Conservation (phyloP, 257 asterid species). For the Solanum dulcamara region DNA sequence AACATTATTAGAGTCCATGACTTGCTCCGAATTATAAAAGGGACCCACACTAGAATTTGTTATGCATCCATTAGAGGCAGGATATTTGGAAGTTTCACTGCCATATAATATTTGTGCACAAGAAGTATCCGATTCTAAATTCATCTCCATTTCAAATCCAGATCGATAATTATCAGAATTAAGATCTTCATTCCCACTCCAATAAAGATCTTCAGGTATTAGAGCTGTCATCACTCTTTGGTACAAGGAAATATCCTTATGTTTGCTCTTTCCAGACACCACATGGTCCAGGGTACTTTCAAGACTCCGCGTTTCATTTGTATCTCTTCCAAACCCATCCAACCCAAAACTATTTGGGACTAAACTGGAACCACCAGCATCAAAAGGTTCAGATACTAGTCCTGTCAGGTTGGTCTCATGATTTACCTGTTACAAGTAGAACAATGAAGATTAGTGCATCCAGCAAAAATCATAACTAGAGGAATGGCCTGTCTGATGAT, state of each 20-base stretch:
- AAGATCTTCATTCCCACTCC: constrained; percentile 34
- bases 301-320: constrained; percentile 25
- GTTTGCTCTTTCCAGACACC: constrained; percentile 28
- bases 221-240: constrained; percentile 83
- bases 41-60: constrained; percentile 29
- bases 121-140: constrained; percentile 31
- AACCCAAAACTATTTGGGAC: constrained; percentile 20
- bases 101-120: constrained; percentile 26
- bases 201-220: constrained; percentile 53
- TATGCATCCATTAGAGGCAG: constrained; percentile 42
- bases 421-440: neutral
- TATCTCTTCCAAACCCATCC: constrained; percentile 19
- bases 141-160: constrained; percentile 41
- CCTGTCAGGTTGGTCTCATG: constrained; percentile 8
- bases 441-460: neutral
- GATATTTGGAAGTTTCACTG: constrained; percentile 28
- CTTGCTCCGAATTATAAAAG: constrained; percentile 35
- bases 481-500: neutral
- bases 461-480: neutral
- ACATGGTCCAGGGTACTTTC: constrained; percentile 40
- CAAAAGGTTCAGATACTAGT: constrained; percentile 34
- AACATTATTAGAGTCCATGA: constrained; percentile 16
- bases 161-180: constrained; percentile 33
- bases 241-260: constrained; percentile 44
- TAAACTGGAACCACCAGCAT: constrained; percentile 20